Percentiles rank a stretch among this genome's conserved stretches.
Conservation (phyloP, 371 early-diverging fungal genomes). For the Circinella minor region DNA sequence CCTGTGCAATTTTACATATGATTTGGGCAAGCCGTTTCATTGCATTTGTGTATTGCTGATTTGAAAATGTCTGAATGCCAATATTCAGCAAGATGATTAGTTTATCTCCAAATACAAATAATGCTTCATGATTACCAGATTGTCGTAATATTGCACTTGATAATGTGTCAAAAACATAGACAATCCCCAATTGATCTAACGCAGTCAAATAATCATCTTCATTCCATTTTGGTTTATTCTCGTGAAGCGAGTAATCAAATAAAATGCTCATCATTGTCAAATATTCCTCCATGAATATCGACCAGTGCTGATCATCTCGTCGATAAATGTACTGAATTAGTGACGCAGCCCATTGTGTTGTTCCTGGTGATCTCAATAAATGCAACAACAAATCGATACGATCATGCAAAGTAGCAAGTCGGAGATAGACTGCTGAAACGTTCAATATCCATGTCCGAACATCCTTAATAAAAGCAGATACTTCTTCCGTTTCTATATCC, state of each 20-base stretch:
- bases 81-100: slow-evolving; percentile 30
- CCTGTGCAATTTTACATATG: slow-evolving; percentile 42
- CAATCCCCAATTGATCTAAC: slow-evolving; percentile 66
- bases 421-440: slow-evolving; percentile 38
- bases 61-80: slow-evolving; percentile 28
- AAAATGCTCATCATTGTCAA: slow-evolving; percentile 37
- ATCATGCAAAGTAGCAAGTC: slow-evolving; percentile 30
- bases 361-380: slow-evolving; percentile 25
- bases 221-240: slow-evolving; percentile 39
- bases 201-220: slow-evolving; percentile 67
- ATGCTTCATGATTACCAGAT: not conserved
- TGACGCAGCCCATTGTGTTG: slow-evolving; percentile 57
- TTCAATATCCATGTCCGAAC: slow-evolving; percentile 55
- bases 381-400: slow-evolving; percentile 51
- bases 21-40: slow-evolving; percentile 51
- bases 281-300: slow-evolving; percentile 23
- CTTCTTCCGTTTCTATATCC: slow-evolving; percentile 7
- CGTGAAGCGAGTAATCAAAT: slow-evolving; percentile 26
- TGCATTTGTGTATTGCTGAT: slow-evolving; percentile 23
- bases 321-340: slow-evolving; percentile 55
- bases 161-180: slow-evolving; percentile 23
- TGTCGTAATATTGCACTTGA: slow-evolving; percentile 7
- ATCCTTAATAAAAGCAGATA: slow-evolving; percentile 42
- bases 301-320: slow-evolving; percentile 4
- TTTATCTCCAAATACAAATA: slow-evolving; percentile 28